Conservation (phyloP, 331 rosid species). For the Quercus tomentella region DNA sequence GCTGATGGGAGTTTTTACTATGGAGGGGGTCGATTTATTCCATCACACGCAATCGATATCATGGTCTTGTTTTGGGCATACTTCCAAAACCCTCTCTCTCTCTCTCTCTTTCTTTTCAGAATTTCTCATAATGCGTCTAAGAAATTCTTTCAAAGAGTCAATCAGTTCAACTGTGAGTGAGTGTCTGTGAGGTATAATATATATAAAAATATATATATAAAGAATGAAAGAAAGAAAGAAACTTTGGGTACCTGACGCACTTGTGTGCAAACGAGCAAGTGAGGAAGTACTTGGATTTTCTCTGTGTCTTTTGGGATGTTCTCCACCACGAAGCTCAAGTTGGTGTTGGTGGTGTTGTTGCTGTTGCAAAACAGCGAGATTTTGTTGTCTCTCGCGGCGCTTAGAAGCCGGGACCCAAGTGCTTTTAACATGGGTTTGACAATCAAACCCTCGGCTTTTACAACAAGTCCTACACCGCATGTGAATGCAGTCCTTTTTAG, state of each 20-base stretch:
- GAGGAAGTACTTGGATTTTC: slow-evolving; percentile 29
- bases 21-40: slow-evolving; percentile 24
- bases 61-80: slow-evolving; percentile 23
- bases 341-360: slow-evolving; percentile 21
- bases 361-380: slow-evolving; percentile 22
- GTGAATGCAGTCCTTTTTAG: slow-evolving; percentile 89
- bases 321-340: slow-evolving; percentile 16
- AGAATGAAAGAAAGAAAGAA: too few species aligned
- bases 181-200: neutral
- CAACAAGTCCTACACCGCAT: slow-evolving; percentile 91
- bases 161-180: slow-evolving; percentile 23
- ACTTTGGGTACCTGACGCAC: slow-evolving; percentile 33
- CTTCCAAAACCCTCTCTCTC: slow-evolving; percentile 28
- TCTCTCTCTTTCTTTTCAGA: slow-evolving; percentile 31
- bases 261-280: slow-evolving; percentile 49
- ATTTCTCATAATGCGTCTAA: slow-evolving; percentile 17
- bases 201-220: neutral
- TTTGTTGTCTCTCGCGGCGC: slow-evolving; percentile 74
- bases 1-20: slow-evolving; percentile 9
- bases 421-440: slow-evolving; percentile 79
- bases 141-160: slow-evolving; percentile 20
- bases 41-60: slow-evolving; percentile 52
- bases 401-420: slow-evolving; percentile 91
- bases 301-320: slow-evolving; percentile 27
- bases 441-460: slow-evolving; percentile 83